A percentile compares a stretch with the other conserved stretches of the same genome.
phyloP scores from a whole-genome alignment of 2,329 filamentous ascomycete species.

The Colletotrichum lupini region DNA sequence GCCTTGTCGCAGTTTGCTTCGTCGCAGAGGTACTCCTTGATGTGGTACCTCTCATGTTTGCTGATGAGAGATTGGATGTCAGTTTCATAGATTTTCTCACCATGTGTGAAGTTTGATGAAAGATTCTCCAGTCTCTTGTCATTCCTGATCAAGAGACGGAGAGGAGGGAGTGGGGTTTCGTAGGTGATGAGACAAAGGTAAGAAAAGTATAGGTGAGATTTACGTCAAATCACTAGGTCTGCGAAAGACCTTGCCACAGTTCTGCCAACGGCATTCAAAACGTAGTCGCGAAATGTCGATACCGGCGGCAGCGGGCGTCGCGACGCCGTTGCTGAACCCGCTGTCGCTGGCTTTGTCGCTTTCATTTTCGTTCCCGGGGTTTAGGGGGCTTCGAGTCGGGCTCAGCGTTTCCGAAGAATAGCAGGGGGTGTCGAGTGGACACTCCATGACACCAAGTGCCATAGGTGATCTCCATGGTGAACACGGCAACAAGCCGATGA shows the following conservation, averaged over 20 bases:
- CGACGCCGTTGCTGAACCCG: constrained; percentile 16
- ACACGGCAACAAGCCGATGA: background rate
- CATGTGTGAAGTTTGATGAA: background rate
- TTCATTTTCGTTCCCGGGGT: constrained; percentile 30
- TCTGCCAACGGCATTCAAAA: constrained; percentile 33
- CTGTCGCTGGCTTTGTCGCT: constrained; percentile 32
- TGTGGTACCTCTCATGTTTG: constrained; percentile 40
- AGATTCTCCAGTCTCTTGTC: background rate
- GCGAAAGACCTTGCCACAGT: constrained; percentile 33
- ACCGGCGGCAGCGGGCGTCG: constrained; percentile 9
- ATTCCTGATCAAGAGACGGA: background rate
- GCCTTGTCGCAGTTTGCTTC: constrained; percentile 36
- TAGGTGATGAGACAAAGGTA: background rate
- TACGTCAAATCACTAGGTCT: constrained; percentile 37
- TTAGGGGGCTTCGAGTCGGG: constrained; percentile 34
- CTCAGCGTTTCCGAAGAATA: constrained; percentile 36
- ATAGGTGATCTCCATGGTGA: constrained; percentile 36
- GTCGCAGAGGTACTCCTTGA: constrained; percentile 38
- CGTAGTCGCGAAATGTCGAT: constrained; percentile 28
- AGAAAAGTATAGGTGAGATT: constrained; percentile 14
- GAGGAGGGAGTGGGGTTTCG: background rate
- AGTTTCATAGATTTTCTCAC: constrained; percentile 4
- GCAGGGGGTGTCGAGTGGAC: constrained; percentile 37
- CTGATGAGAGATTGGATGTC: constrained; percentile 7
- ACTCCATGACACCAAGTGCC: constrained; percentile 38